Percentiles rank a stretch among this genome's conserved stretches.
These are phyloP conservation scores for Candida hungchunana DNA, from an alignment of 805 yeast species.

Conservation along the genomic window DNA sequence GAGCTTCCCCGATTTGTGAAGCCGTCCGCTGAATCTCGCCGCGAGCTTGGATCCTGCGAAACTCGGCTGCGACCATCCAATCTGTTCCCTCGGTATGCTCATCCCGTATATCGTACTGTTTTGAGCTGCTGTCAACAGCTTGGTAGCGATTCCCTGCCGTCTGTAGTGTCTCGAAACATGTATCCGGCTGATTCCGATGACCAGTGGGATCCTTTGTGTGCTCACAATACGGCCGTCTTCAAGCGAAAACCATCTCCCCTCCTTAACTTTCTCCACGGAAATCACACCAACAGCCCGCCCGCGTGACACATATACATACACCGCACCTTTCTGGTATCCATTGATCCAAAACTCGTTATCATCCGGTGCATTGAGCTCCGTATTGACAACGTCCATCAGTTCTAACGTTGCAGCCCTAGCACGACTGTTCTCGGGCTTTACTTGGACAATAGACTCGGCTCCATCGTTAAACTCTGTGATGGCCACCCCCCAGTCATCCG, in stretches of 20 bases:
- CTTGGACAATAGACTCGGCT: slow-evolving; percentile 33
- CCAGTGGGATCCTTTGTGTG: slow-evolving; percentile 33
- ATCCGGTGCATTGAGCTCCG: slow-evolving; percentile 57
- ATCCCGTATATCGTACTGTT: slow-evolving; percentile 47
- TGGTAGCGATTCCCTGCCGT: slow-evolving; percentile 45
- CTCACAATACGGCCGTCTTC: slow-evolving; percentile 49
- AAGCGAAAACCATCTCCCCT: slow-evolving; percentile 58
- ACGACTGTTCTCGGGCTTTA: slow-evolving; percentile 28
- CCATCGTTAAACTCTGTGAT: neutral
- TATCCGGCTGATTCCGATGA: slow-evolving; percentile 47
- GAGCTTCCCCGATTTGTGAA: slow-evolving; percentile 47
- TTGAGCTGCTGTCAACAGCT: slow-evolving; percentile 41
- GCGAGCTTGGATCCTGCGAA: slow-evolving; percentile 61
- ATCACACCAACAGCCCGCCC: slow-evolving; percentile 52
- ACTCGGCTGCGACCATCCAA: slow-evolving; percentile 75
- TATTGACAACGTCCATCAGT: slow-evolving; percentile 51
- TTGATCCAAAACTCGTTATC: slow-evolving; percentile 38
- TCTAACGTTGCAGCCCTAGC: slow-evolving; percentile 35
- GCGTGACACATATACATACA: slow-evolving; percentile 45
- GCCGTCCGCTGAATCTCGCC: slow-evolving; percentile 46
- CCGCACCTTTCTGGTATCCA: slow-evolving; percentile 34
- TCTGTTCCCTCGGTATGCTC: slow-evolving; percentile 34
- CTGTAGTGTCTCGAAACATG: slow-evolving; percentile 44
- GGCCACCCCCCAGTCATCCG: slow-evolving; percentile 30
- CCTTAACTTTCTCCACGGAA: slow-evolving; percentile 43